Base-by-base conservation (phyloP, 1,284 basidiomycete species). In the Ceratobasidium sp. region DNA sequence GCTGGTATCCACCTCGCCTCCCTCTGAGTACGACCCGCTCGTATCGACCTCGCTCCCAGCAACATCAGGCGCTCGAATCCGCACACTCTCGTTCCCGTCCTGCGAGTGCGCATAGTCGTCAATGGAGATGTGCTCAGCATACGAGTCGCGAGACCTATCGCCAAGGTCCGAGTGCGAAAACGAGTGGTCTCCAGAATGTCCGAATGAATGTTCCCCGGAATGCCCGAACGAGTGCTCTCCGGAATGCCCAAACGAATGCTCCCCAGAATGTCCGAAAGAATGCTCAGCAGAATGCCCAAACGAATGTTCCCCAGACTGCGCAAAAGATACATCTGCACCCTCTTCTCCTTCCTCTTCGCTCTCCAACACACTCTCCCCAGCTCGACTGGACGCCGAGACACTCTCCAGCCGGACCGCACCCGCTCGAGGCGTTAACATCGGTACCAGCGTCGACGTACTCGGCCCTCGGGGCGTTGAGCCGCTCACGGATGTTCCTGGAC, bases 31-130 rank as follows among this genome's bases (percentile, higher is more conserved):
- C 40, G 70, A 73, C 54, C 70, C 71, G 48, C 71, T 75, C 61
- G 71, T 75, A 33, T 89, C 92, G 3, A 92, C 93, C 0, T 89
- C 91, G 42, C 90, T 88, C 52, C 88, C 88, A 13, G 82, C 84
- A 42, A 81, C 2, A 33, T 33, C 88, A 4, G 90, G 90, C 3
- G 71, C 79, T 57, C 74, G 86, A 86, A 3, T 86, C 86, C 68
- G 61, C 50, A 79, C 79, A 38, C 70, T 78, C 54, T 78, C 74
- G 66, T 79, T 57, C 0, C 81, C 79, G 20, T 78, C 75, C 28
- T 81, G 79, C 20, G 87, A 86, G 65, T 88, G 86, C 78, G 77
- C 83, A 69, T 81, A 80, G 69, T 84, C 83, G 50, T 85, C 86
- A 28, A 85, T 85, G 78, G 87, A 87, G 46, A 83, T 84, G 9